Evolutionary conservation across 345 rosid genomes (phyloP), one percentile per base, ranked within the genome.

Genomic region (Bruguiera gymnorhiza): DNA sequence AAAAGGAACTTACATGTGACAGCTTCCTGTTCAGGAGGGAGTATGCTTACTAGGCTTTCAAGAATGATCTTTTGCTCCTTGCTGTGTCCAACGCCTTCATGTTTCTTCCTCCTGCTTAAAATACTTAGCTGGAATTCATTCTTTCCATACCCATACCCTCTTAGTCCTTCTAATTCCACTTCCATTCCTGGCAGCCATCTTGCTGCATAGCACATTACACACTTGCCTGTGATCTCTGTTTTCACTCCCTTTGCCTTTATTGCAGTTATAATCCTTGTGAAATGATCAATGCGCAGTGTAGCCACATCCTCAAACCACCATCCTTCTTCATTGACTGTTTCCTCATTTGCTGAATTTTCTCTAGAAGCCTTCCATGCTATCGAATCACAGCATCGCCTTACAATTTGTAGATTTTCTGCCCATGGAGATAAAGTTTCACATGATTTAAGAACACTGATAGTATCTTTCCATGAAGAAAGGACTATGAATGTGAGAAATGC

Each of bases 401-500:
- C 86, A 71, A 91, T 83, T 71, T 93, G 97, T 67, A 89, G 86
- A 78, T 89, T 91, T 73, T 91, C 97, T 8, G 87, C 88, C 97
- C 96, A 89, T n/a, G 96, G 96, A 58, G 91, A 89, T 37, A 89
- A 80, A 69, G 67, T 71, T 75, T 83, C 80, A 15, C 96, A 88
- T n/a, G 90, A 79, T 85, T 83, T 86, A 36, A 89, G 87, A 66
- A 91, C 91, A 1, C 81, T 79, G 65, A 87, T 84, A 61, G 90
- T 91, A 54, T 89, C 96, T 80, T 82, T 91, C 96, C 97, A 87
- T 30, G 98, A 88, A 43, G 93, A 76, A 57, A 87, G 83, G 67
- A 88, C 80, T 34, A 91, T 88, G 57, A 94, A 86, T 21, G 96
- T 88, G 79, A 94, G 89, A 82, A 89, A 91, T 69, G 88, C 72